A percentile compares a stretch with the other conserved stretches of the same genome.
Conservation (phyloP, 352 stramenopile species). For the Phytophthora cryptogea region DNA sequence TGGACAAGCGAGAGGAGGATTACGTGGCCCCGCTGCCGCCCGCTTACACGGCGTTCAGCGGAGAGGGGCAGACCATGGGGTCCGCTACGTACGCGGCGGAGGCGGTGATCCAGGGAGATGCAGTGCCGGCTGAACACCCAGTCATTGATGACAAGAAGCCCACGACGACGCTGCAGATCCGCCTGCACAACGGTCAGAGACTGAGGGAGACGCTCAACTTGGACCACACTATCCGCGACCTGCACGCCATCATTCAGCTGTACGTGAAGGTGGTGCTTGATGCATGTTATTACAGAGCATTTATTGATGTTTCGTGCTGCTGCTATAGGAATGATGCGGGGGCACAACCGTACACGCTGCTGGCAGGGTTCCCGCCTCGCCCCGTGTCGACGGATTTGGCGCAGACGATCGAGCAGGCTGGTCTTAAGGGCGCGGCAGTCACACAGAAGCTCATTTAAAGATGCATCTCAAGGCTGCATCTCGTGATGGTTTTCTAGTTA, state of each 20-base stretch:
- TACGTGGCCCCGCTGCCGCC: constrained; percentile 71
- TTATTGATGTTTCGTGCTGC: constrained; percentile 8
- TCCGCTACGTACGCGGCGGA: constrained; percentile 49
- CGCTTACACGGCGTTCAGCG: constrained; percentile 88
- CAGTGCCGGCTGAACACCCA: constrained; percentile 44
- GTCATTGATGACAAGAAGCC: constrained; percentile 87
- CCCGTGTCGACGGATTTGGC: constrained; percentile 84
- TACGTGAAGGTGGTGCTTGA: constrained; percentile 28
- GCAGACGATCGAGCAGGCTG: constrained; percentile 89
- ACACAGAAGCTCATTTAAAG: constrained; percentile 91
- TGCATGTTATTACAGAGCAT: background rate
- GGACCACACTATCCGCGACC: constrained; percentile 85
- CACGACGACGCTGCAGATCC: constrained; percentile 89
- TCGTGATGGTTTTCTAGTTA: constrained; percentile 1
- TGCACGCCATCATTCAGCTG: constrained; percentile 88
- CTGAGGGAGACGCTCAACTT: constrained; percentile 88
- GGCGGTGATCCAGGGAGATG: constrained; percentile 47
- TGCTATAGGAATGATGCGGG: constrained; percentile 66
- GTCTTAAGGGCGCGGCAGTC: constrained; percentile 91
- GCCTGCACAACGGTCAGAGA: constrained; percentile 81
- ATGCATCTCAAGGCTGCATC: background rate
- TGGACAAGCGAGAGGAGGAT: constrained; percentile 87
- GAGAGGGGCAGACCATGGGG: constrained; percentile 83
- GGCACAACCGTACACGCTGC: constrained; percentile 86
- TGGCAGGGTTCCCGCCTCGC: constrained; percentile 92